phyloP scores from a whole-genome alignment of 1,284 basidiomycete species.

The Tausonia pullulans region DNA sequence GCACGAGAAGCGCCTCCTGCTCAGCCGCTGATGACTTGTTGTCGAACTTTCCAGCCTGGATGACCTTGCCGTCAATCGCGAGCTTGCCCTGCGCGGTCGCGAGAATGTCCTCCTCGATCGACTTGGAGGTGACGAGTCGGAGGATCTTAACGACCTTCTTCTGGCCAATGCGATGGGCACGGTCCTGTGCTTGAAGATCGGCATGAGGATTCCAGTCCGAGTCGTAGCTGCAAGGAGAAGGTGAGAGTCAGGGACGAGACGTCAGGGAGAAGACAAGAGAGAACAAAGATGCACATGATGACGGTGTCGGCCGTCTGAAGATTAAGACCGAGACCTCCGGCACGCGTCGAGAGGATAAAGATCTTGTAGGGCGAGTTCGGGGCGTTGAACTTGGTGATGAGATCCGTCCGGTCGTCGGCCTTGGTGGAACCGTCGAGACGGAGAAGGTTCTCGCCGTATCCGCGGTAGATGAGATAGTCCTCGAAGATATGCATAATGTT shows the following conservation, averaged over 20 bases:
- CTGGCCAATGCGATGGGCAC: conserved; percentile 98
- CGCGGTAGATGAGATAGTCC: conserved; percentile 86
- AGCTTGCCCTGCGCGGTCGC: conserved; percentile 91
- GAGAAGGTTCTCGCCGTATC: conserved; percentile 63
- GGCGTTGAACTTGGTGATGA: conserved; percentile 86
- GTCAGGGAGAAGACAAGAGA: neutral
- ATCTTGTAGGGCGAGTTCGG: conserved; percentile 81
- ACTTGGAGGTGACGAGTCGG: conserved; percentile 94
- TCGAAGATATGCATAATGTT: conserved; percentile 99
- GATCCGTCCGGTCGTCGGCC: conserved; percentile 87
- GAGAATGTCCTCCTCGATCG: conserved; percentile 95
- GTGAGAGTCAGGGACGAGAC: neutral
- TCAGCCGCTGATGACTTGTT: conserved; percentile 97
- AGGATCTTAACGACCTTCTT: conserved; percentile 96
- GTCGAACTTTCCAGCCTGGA: conserved; percentile 97
- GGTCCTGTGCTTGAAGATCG: conserved; percentile 72
- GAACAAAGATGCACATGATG: conserved; percentile 64
- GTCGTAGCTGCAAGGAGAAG: conserved; percentile 28
- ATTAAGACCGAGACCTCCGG: conserved; percentile 95
- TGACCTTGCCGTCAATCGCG: conserved; percentile 98
- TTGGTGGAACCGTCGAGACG: conserved; percentile 97
- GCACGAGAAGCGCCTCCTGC: conserved; percentile 83
- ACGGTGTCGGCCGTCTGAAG: conserved; percentile 98
- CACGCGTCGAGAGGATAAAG: conserved; percentile 92
- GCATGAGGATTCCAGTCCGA: conserved; percentile 89